phyloP scores from a whole-genome alignment of 225 moss, liverwort and hornwort genomes.

The Polytrichum commune region DNA sequence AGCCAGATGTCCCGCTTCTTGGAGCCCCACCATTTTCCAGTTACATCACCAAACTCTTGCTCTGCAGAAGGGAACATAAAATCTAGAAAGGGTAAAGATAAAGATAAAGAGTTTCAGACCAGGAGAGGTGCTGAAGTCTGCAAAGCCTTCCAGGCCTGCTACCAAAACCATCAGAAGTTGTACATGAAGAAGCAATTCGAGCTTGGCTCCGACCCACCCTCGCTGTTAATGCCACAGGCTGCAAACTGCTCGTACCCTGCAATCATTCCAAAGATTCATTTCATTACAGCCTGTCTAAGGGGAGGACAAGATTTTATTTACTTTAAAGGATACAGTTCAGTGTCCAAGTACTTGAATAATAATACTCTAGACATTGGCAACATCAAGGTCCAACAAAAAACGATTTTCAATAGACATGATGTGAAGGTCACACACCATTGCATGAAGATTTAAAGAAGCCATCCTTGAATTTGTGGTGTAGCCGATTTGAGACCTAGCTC shows the following conservation, averaged over 20 bases:
- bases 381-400: no score
- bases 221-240: slow-evolving; percentile 22
- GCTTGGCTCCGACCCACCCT: slow-evolving; percentile 22
- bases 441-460: slow-evolving; percentile 49
- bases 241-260: slow-evolving; percentile 50
- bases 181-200: slow-evolving; percentile 25
- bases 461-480: slow-evolving; percentile 27
- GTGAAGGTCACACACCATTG: slow-evolving; percentile 31
- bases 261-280: background rate
- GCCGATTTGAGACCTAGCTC: slow-evolving; percentile 11
- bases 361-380: background rate
- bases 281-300: no score
- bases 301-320: no score
- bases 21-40: no score
- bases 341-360: no score
- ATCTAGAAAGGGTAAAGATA: no score
- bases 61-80: no score
- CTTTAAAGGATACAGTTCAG: no score
- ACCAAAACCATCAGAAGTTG: slow-evolving; percentile 24
- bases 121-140: slow-evolving; percentile 37
- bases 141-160: slow-evolving; percentile 36
- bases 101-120: slow-evolving; percentile 21
- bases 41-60: no score
- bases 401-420: background rate
- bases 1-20: no score